phyloP scores from a whole-genome alignment of 1,139 yeast species.

The Nadsonia starkeyi-henricii region DNA sequence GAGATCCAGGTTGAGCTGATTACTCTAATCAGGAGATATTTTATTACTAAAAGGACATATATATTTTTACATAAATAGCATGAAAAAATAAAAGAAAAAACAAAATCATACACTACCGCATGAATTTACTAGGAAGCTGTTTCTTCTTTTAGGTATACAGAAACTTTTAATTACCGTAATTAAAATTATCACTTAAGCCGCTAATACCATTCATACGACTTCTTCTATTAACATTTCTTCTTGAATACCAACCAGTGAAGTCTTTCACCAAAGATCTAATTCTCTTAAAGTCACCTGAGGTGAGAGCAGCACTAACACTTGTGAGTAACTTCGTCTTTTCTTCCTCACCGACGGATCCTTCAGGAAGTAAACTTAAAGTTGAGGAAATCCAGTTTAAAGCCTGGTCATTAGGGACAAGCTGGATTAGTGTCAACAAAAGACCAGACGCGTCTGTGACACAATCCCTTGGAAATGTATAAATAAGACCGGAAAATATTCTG shows the following conservation, averaged over 20 bases:
- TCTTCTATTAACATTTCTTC: slow-evolving; percentile 47
- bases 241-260: slow-evolving; percentile 68
- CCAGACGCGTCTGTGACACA: slow-evolving; percentile 66
- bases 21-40: no score
- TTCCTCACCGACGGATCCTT: slow-evolving; percentile 43
- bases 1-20: no score
- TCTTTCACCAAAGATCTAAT: slow-evolving; percentile 58
- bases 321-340: slow-evolving; percentile 50
- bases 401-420: slow-evolving; percentile 32
- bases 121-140: no score
- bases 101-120: no score
- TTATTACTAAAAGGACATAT: no score
- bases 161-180: neutral
- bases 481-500: slow-evolving; percentile 49
- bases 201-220: slow-evolving; percentile 2
- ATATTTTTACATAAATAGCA: no score
- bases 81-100: no score
- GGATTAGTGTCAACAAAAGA: slow-evolving; percentile 50
- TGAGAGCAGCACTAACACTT: slow-evolving; percentile 45
- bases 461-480: slow-evolving; percentile 59
- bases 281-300: slow-evolving; percentile 58
- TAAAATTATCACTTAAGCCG: neutral
- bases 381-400: slow-evolving; percentile 48
- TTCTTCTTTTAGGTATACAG: no score
- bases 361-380: slow-evolving; percentile 42